Conservation (phyloP, 164 flowering plant species). For the Vitis cinerea region DNA sequence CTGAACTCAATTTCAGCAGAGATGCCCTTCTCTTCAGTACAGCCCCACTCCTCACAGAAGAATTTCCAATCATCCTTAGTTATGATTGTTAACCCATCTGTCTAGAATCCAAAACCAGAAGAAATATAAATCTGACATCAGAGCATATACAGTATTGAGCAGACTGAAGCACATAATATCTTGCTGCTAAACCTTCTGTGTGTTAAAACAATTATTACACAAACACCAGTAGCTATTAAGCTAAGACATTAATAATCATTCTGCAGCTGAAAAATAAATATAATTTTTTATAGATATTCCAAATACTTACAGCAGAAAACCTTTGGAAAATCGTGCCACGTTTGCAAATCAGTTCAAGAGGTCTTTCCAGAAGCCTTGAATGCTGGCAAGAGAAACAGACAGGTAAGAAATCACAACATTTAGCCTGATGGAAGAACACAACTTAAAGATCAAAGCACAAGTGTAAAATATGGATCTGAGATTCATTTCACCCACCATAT, state of each 20-base stretch:
- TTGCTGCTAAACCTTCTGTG: too few species aligned
- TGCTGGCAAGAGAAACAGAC: constrained; percentile 48
- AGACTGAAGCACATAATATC: not conserved
- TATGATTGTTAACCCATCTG: constrained; percentile 72
- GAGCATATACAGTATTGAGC: not conserved
- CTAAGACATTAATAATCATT: not conserved
- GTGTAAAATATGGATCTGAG: not conserved
- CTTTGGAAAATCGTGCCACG: constrained; percentile 70
- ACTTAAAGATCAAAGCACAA: not conserved
- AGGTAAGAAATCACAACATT: constrained; percentile 1
- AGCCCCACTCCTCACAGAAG: constrained; percentile 91
- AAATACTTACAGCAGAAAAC: constrained; percentile 59
- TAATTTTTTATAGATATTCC: not conserved
- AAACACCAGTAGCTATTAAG: not conserved
- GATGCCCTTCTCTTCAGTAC: constrained; percentile 52
- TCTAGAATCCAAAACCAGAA: constrained; percentile 48
- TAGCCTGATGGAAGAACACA: not conserved
- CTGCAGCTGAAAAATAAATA: not conserved
- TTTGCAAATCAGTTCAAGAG: constrained; percentile 60
- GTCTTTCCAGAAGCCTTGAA: constrained; percentile 66
- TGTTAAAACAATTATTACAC: not conserved
- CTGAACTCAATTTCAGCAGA: constrained; percentile 54
- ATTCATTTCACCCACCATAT: not conserved
- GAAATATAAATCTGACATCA: constrained; percentile 5
- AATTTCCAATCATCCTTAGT: constrained; percentile 81